These are phyloP conservation scores for Hirschfeldia incana DNA, from an alignment of 345 rosid species.

Conservation along the genomic window DNA sequence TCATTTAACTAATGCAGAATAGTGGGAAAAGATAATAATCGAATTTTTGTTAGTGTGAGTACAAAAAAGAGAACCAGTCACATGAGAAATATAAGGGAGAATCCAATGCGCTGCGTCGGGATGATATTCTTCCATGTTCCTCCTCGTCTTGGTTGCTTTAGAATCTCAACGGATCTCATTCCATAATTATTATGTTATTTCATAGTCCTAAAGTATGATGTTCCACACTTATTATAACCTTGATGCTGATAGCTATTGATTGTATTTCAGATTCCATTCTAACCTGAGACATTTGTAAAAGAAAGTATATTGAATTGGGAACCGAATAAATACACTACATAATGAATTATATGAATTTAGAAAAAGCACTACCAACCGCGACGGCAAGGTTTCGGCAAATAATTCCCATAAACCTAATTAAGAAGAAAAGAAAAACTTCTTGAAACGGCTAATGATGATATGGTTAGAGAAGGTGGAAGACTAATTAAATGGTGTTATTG, in stretches of 20 bases:
- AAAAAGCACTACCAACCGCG: slow-evolving; percentile 19
- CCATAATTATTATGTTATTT: background rate
- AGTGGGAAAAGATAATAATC: background rate
- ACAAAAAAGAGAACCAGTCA: slow-evolving; percentile 23
- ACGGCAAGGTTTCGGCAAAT: slow-evolving; percentile 22
- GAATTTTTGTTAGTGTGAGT: slow-evolving; percentile 18
- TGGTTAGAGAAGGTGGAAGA: slow-evolving; percentile 7
- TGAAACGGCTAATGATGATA: slow-evolving; percentile 25
- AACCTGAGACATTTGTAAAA: background rate
- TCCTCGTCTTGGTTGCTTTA: slow-evolving; percentile 33
- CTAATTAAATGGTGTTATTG: background rate
- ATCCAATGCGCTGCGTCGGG: slow-evolving; percentile 42
- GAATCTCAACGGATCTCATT: slow-evolving; percentile 35
- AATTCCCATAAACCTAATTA: background rate
- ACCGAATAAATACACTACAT: slow-evolving; percentile 13
- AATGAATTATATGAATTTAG: background rate
- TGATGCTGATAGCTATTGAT: slow-evolving; percentile 5
- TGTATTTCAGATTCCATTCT: background rate
- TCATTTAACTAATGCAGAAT: background rate
- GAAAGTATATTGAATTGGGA: background rate
- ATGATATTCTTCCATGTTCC: slow-evolving; percentile 17
- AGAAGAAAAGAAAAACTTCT: background rate
- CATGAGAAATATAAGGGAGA: slow-evolving; percentile 35
- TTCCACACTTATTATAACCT: background rate
- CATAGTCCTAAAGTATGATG: slow-evolving; percentile 3